These are phyloP conservation scores for Penicillium sp. DNA, from an alignment of 2,329 filamentous ascomycete species.

Conservation along the genomic window DNA sequence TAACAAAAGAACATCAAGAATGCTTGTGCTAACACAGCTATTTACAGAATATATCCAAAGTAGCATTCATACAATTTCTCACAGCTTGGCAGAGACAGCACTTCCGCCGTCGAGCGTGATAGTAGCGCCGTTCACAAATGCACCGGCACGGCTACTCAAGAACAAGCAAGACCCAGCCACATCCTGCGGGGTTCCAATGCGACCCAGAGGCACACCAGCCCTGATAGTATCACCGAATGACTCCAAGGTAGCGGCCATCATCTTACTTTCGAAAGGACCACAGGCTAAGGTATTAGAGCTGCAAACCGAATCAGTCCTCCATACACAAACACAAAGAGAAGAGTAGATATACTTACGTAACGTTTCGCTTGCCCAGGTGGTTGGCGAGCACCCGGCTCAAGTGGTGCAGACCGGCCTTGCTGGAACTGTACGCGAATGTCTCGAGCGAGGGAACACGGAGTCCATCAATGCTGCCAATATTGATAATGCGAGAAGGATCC, in stretches of 20 bases:
- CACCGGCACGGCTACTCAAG: conserved; percentile 65
- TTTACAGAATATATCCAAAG: background rate
- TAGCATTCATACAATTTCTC: conserved; percentile 9
- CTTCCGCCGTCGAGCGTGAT: conserved; percentile 63
- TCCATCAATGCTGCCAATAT: conserved; percentile 57
- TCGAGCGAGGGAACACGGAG: conserved; percentile 53
- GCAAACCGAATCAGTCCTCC: conserved; percentile 32
- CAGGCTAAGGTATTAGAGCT: conserved; percentile 68
- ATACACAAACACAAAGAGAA: background rate
- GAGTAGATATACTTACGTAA: conserved; percentile 47
- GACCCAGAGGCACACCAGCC: conserved; percentile 61
- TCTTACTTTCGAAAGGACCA: conserved; percentile 61
- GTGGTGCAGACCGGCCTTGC: conserved; percentile 56
- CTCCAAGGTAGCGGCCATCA: conserved; percentile 56
- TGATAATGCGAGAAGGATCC: conserved; percentile 52
- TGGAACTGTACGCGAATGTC: conserved; percentile 55
- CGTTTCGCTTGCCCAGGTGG: conserved; percentile 53
- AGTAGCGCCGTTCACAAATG: conserved; percentile 65
- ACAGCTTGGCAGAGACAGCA: conserved; percentile 43
- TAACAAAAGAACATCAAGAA: background rate
- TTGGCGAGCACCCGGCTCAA: conserved; percentile 53
- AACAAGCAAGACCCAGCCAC: conserved; percentile 72
- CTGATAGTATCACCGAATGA: conserved; percentile 52
- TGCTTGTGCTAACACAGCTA: background rate
- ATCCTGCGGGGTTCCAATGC: conserved; percentile 68